These are phyloP conservation scores for Linaria vulgaris DNA, from an alignment of 257 asterid species.

Conservation along the genomic window DNA sequence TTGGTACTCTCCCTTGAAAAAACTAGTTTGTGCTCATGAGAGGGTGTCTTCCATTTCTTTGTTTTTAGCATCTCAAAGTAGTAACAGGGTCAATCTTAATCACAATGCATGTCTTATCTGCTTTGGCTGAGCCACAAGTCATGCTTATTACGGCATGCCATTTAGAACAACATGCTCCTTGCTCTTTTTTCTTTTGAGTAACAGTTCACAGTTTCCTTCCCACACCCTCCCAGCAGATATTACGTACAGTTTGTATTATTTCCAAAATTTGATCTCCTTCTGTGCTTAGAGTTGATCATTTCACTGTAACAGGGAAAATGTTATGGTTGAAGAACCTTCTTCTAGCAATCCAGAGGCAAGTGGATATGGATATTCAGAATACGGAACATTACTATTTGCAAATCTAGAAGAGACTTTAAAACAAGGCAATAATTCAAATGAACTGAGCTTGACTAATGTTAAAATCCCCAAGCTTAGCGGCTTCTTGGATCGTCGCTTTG, in stretches of 20 bases:
- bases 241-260: conserved; percentile 6
- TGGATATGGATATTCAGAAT: conserved; percentile 35
- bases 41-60: not conserved
- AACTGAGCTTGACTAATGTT: conserved; percentile 27
- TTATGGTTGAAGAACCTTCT: conserved; percentile 44
- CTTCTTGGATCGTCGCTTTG: conserved; percentile 29
- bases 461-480: conserved; percentile 30
- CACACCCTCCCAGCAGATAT: conserved; percentile 5
- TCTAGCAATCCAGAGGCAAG: conserved; percentile 31
- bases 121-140: not conserved
- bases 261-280: conserved; percentile 31
- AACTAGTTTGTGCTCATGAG: not conserved
- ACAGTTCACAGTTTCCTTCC: not conserved
- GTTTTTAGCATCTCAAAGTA: not conserved
- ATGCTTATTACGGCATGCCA: not conserved
- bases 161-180: not conserved
- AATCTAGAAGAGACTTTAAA: conserved; percentile 36
- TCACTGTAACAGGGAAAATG: conserved; percentile 74
- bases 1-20: not conserved
- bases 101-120: not conserved
- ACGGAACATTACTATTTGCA: conserved; percentile 31
- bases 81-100: not conserved
- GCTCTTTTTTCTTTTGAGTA: conserved; percentile 7
- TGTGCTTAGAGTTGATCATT: conserved; percentile 46
- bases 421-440: conserved; percentile 33